phyloP scores from a whole-genome alignment of 2,329 filamentous ascomycete species.

The Colletotrichum sp. region DNA sequence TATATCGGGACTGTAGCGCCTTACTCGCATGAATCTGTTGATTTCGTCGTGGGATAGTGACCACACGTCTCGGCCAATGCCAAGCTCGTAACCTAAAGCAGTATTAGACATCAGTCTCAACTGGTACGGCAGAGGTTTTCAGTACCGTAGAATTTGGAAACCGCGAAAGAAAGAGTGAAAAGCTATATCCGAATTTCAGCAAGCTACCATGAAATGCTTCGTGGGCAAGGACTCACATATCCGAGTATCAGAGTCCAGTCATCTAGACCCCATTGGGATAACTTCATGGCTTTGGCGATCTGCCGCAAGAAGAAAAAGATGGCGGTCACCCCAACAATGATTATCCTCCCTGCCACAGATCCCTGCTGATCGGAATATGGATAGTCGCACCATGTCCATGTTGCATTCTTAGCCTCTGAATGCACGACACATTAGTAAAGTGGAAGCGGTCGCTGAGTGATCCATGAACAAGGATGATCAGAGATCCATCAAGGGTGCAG shows the following conservation, averaged over 20 bases:
- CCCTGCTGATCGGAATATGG: background rate
- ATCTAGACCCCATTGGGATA: constrained; percentile 8
- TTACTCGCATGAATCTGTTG: background rate
- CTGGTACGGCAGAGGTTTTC: background rate
- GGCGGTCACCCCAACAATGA: background rate
- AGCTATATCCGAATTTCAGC: background rate
- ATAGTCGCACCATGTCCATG: constrained; percentile 3
- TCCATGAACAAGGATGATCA: background rate
- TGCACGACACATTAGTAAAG: background rate
- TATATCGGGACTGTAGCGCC: background rate
- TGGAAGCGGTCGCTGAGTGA: background rate
- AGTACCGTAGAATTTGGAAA: constrained; percentile 5
- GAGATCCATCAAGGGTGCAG: background rate
- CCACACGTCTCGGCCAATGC: background rate
- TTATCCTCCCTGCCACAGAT: background rate
- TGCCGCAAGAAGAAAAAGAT: background rate
- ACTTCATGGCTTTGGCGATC: background rate
- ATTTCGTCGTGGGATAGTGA: background rate
- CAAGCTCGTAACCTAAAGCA: background rate
- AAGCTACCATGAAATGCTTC: background rate
- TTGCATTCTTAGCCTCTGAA: constrained; percentile 6
- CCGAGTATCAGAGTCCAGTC: background rate
- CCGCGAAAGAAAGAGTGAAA: background rate
- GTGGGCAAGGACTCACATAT: background rate
- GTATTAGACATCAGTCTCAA: background rate